Evolutionary conservation across 2,329 filamentous ascomycete genomes (phyloP), one percentile per base, ranked within the genome.

Genomic region (Parasarocladium wereldwijsianum): DNA sequence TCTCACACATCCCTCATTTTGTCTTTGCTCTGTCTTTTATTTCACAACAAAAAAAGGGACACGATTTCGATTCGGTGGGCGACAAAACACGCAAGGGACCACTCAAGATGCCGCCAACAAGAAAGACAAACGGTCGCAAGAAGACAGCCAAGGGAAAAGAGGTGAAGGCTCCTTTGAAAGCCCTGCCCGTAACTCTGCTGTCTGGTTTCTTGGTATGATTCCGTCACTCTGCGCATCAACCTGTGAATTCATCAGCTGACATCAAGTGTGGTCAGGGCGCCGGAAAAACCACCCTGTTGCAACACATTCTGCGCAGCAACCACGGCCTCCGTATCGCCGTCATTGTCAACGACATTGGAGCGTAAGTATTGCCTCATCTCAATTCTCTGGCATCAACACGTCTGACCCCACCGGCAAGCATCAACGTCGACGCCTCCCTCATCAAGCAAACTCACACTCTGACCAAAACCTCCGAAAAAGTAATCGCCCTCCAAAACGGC

Each of bases 341-440:
- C 10, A 76, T 82, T 14, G 76, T 83, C 21, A 82, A 83, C 39
- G 77, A 82, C 35, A 79, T 82, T 52, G 69, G 68, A 36, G 60
- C 62, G 63, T 66, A 29, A 39, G 60, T 50, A 4, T 1, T 7
- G 11, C 11, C 18, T 8, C 11, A 26, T 8, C 7, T 13, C 1
- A 12, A 4, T n/a, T n/a, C n/a, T n/a, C n/a, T n/a, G n/a, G n/a
- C n/a, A n/a, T 7, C 3, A 2, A 1, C 4, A 1, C 3, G 20
- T 6, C 7, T 10, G 1, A 21, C 3, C 4, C 15, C 8, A 4
- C 10, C 3, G 9, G 0, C 5, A 17, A 69, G 66, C 1, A 55
- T 78, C 29, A 79, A 79, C 38, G 68, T 79, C 38, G 73, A 80
- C 34, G 73, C 72, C 0, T 60, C 69, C 5, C 52, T 76, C 0